Base-by-base conservation (phyloP, 495 filamentous ascomycete species). In the Paragyromitra xinjiangensis region DNA sequence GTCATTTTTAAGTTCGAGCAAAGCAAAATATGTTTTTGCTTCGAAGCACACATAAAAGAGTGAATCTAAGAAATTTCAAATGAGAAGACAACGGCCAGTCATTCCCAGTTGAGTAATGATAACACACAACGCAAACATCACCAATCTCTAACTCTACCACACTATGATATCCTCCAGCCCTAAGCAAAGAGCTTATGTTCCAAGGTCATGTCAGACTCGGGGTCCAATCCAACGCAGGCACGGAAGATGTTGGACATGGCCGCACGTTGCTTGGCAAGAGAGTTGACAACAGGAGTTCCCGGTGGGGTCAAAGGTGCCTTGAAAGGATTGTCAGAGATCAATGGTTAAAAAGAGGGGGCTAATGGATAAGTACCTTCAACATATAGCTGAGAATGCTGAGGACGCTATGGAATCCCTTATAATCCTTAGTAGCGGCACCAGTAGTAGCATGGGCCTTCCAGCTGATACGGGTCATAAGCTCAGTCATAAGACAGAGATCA, bases 241-340 rank as follows among this genome's bases (percentile, higher is more conserved):
- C 95, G 94, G 91, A 99, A 96, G 86, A 99, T 98, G 88, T 99
- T 99, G 84, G 92, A 93, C 84, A 99, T 85, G 26, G 95, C 94
- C 77, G 88, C 91, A 76, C 95, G 93, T 88, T 99, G 95, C 91
- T 99, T 99, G 83, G 91, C 92, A 75, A 99, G 88, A 53, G 95
- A 89, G 83, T 99, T 99, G 85, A 99, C 89, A 64, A 99, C 96
- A 12, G 95, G 95, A 26, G 95, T 97, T 64, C 95, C 96, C 2
- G 96, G 92, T 9, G 95, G 95, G 65, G 95, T 98, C 84, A 98
- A 87, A 29, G 95, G 95, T 70, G 95, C 95, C 85, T 88, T 58
- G n/a, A 34, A 6, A 22, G 8, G 39, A 69, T 26, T 50, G 16
- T 53, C 26, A 80, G 39, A 12, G 37, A 55, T 55, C 22, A 58